Evolutionary conservation across 257 asterid genomes (phyloP).

Genomic region (Solanum dulcamara): DNA sequence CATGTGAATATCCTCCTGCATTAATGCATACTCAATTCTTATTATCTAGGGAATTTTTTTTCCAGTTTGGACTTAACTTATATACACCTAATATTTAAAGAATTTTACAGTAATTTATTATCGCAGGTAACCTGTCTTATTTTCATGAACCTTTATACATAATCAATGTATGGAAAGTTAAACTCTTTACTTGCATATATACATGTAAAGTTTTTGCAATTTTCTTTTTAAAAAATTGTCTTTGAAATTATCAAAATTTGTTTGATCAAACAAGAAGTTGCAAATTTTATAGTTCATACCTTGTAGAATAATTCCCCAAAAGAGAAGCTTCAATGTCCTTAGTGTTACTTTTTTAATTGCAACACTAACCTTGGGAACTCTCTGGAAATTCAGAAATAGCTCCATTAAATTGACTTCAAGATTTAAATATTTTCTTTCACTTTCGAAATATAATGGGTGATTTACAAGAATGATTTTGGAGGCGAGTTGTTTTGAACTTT

Average conservation of each 20-base stretch:
- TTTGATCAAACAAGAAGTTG: neutral
- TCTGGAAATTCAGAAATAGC: constrained; percentile 22
- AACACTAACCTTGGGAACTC: constrained; percentile 32
- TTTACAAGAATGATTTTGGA: neutral
- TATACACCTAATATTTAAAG: neutral
- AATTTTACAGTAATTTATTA: neutral
- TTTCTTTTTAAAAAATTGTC: neutral
- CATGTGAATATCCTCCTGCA: constrained; percentile 90
- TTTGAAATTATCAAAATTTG: neutral
- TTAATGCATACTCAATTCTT: neutral
- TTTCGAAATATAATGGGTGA: neutral
- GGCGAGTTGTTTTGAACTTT: neutral
- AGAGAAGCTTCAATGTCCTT: constrained; percentile 73
- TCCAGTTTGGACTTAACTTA: neutral
- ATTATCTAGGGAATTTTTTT: neutral
- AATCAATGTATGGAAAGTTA: neutral
- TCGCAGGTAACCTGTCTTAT: neutral
- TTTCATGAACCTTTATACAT: neutral
- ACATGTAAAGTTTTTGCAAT: neutral
- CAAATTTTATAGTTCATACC: constrained; percentile 17
- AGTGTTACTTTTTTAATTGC: constrained; percentile 46
- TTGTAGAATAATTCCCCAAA: constrained; percentile 82
- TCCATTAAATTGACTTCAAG: neutral
- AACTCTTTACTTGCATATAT: neutral
- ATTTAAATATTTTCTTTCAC: neutral